Conservation (phyloP, 768 basidiomycete genomes). For the Leucosporidium yakuticum region DNA sequence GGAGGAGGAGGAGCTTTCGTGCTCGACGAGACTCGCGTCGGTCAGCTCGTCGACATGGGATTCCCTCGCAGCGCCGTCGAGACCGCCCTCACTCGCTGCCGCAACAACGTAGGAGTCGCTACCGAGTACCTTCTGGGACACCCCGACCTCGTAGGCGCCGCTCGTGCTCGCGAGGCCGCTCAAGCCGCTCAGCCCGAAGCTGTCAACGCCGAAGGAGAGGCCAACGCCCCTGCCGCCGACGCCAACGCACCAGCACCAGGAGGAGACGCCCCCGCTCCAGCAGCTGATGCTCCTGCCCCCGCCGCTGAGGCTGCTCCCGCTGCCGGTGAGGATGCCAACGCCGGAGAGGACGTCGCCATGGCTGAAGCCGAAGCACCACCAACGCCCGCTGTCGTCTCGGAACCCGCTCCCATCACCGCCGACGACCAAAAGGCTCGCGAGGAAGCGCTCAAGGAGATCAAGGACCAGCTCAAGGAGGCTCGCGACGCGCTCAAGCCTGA, state of each 20-base stretch:
- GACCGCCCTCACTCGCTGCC: slow-evolving; percentile 70
- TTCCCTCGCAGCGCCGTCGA: slow-evolving; percentile 84
- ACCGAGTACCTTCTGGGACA: slow-evolving; percentile 79
- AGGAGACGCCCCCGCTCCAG: background rate
- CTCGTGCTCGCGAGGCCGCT: slow-evolving; percentile 24
- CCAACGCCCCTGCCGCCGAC: background rate
- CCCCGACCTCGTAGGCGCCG: slow-evolving; percentile 58
- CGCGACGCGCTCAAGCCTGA: slow-evolving; percentile 61
- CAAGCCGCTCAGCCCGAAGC: background rate
- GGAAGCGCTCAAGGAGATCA: slow-evolving; percentile 21
- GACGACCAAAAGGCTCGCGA: background rate
- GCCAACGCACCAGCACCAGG: slow-evolving; percentile 12
- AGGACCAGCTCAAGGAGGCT: slow-evolving; percentile 55
- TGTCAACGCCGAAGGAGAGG: slow-evolving; percentile 28
- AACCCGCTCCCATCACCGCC: too few species aligned
- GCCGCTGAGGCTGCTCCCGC: background rate
- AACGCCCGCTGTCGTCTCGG: background rate
- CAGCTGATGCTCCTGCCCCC: background rate
- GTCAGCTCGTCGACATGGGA: slow-evolving; percentile 90
- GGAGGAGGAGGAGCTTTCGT: background rate
- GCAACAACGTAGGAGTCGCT: slow-evolving; percentile 82
- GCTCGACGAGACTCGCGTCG: slow-evolving; percentile 65
- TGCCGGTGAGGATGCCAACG: slow-evolving; percentile 10
- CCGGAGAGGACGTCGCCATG: slow-evolving; percentile 41
- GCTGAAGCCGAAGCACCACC: slow-evolving; percentile 2